Evolutionary conservation across 495 filamentous ascomycete genomes (phyloP).

Genomic region (Letharia lupina): DNA sequence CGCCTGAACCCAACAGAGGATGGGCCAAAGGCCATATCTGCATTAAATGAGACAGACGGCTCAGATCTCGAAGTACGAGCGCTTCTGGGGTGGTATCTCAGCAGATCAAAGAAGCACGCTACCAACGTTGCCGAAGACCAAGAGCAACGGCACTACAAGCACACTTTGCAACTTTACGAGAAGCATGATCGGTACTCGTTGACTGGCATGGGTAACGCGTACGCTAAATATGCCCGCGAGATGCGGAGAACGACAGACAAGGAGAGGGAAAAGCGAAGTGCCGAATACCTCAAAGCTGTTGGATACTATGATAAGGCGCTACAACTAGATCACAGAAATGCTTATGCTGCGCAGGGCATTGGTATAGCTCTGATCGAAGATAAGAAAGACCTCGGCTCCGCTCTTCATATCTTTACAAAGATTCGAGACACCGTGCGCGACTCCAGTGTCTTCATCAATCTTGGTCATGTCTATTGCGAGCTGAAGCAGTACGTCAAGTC

Average conservation of each 20-base stretch:
- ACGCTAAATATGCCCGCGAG: conserved; percentile 76
- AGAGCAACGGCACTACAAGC: conserved; percentile 90
- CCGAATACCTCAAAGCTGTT: conserved; percentile 79
- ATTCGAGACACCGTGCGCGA: conserved; percentile 83
- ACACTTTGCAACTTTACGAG: conserved; percentile 85
- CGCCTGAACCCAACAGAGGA: conserved; percentile 76
- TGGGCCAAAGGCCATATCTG: conserved; percentile 71
- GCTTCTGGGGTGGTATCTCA: conserved; percentile 90
- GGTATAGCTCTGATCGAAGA: conserved; percentile 91
- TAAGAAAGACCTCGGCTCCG: conserved; percentile 71
- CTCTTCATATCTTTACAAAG: conserved; percentile 78
- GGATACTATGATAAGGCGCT: conserved; percentile 98
- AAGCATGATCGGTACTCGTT: conserved; percentile 95
- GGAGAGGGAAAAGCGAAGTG: conserved; percentile 82
- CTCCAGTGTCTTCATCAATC: conserved; percentile 75
- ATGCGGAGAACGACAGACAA: conserved; percentile 84
- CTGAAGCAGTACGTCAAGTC: conserved; percentile 79
- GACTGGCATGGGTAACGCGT: conserved; percentile 92
- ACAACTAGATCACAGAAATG: conserved; percentile 84
- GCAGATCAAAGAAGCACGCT: conserved; percentile 68
- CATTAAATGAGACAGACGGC: conserved; percentile 70
- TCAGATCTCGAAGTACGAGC: conserved; percentile 83
- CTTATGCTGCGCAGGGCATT: conserved; percentile 91
- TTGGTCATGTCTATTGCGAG: conserved; percentile 88
- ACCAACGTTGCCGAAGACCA: conserved; percentile 78